Base-by-base conservation (phyloP, 495 filamentous ascomycete genomes). In the Annulohypoxylon stygium region DNA sequence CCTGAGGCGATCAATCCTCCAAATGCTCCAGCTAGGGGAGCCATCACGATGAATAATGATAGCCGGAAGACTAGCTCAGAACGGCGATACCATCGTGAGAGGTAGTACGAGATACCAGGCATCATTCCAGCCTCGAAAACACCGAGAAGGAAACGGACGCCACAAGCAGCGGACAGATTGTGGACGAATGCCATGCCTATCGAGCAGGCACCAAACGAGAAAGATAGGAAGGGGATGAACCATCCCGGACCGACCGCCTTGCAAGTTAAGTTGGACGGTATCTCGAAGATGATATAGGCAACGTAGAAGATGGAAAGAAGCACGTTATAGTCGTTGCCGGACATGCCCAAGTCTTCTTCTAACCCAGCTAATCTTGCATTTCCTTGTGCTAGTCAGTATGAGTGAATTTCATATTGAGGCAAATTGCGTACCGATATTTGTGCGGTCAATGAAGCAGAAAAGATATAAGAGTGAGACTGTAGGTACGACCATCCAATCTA, bases 91-190 rank as follows among this genome's bases (percentile, higher is more conserved):
- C 90, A 93, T 23, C 90, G 83, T 0, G 88, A 90, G 4, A 93
- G 75, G 68, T 92, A 93, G 78, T 92, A 93, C 0, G 89, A 88
- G 16, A 92, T 91, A 5, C 90, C 90, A n/a, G 91, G 91, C 76
- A 93, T 74, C 83, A 93, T 84, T 39, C 90, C 91, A 16, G 90
- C 87, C 78, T 93, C 90, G 66, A 91, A 90, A 14, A 88, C 78
- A 3, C 90, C 90, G 2, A 94, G 86, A 0, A 87, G 51, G 65
- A 87, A 87, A 10, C 86, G 85, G 10, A 87, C 83, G 1, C 78
- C 85, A 61, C 74, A 85, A 45, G 75, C 81, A 33, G 74, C 75
- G 25, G 75, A 75, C 69, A 79, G 73, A 68, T 74, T 80, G 25
- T 78, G 33, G 61, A 85, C 82, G 68, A 86, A 82, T 23, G 80